phyloP scores from a whole-genome alignment of 2,329 filamentous ascomycete species.

The Sclerotinia minor region DNA sequence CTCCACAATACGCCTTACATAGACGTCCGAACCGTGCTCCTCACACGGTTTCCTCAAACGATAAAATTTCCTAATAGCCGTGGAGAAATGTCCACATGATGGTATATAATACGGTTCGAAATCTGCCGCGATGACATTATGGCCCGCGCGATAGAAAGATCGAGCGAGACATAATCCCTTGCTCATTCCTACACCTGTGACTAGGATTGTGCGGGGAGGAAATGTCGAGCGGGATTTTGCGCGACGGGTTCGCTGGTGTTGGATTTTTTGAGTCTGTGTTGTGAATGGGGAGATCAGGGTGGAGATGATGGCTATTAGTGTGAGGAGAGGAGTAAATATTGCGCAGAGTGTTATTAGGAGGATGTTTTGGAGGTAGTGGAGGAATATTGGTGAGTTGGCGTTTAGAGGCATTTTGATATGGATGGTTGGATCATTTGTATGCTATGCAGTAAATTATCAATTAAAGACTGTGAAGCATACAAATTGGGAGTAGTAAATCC shows the following conservation, averaged over 20 bases:
- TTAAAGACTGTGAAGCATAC: neutral
- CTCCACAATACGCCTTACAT: constrained; percentile 57
- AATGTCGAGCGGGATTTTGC: constrained; percentile 22
- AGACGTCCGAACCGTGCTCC: constrained; percentile 45
- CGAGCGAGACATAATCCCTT: constrained; percentile 69
- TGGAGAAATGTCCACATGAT: constrained; percentile 59
- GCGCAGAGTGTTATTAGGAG: constrained; percentile 44
- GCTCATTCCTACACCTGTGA: constrained; percentile 72
- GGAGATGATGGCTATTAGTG: constrained; percentile 29
- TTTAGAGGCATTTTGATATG: constrained; percentile 20
- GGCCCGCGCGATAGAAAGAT: constrained; percentile 61
- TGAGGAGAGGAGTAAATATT: constrained; percentile 33
- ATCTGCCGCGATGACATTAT: constrained; percentile 72
- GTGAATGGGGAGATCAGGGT: constrained; percentile 29
- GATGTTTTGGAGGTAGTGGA: constrained; percentile 51
- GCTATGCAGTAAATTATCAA: neutral
- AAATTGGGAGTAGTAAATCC: too few relatives aligned
- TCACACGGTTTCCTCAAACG: constrained; percentile 37
- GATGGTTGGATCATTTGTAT: constrained; percentile 1
- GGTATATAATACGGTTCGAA: constrained; percentile 52
- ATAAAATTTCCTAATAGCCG: constrained; percentile 56
- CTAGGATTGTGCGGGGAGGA: constrained; percentile 54
- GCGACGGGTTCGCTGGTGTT: constrained; percentile 31
- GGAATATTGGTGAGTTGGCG: constrained; percentile 28
- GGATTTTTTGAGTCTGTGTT: constrained; percentile 25